Conservation (phyloP, 345 rosid species). For the Physaria fendleri region DNA sequence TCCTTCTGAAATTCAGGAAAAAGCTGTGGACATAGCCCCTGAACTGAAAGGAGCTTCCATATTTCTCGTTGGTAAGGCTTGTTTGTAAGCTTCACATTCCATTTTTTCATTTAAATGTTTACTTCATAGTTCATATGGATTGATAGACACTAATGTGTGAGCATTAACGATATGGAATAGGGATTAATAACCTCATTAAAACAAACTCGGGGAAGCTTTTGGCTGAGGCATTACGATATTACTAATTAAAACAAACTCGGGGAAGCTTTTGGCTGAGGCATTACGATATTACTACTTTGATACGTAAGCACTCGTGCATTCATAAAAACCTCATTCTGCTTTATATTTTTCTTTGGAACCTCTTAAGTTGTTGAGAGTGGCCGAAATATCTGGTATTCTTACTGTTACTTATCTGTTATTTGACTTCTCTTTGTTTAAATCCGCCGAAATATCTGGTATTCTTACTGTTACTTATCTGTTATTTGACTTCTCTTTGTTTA, state of each 20-base stretch:
- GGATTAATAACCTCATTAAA: slow-evolving; percentile 61
- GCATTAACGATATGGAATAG: slow-evolving; percentile 28
- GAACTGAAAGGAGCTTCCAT: slow-evolving; percentile 74
- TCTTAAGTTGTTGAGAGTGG: neutral
- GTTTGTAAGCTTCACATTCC: neutral
- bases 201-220: slow-evolving; percentile 50
- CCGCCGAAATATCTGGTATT: no score
- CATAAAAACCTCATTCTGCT: neutral
- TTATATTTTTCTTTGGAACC: neutral
- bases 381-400: neutral
- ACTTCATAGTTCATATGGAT: no score
- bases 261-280: slow-evolving; percentile 58
- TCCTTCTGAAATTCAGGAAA: slow-evolving; percentile 45
- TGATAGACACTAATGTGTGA: slow-evolving; percentile 11
- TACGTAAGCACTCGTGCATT: slow-evolving; percentile 38
- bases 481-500: neutral
- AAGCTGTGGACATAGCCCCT: slow-evolving; percentile 52
- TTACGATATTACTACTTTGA: slow-evolving; percentile 76
- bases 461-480: neutral
- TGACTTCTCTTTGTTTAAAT: neutral
- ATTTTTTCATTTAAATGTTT: neutral
- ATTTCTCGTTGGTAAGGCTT: slow-evolving; percentile 66
- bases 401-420: neutral
- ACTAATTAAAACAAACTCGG: slow-evolving; percentile 64
- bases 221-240: slow-evolving; percentile 61